Evolutionary conservation across 164 flowering plant genomes (phyloP).

Genomic region (Vitis cinerea): DNA sequence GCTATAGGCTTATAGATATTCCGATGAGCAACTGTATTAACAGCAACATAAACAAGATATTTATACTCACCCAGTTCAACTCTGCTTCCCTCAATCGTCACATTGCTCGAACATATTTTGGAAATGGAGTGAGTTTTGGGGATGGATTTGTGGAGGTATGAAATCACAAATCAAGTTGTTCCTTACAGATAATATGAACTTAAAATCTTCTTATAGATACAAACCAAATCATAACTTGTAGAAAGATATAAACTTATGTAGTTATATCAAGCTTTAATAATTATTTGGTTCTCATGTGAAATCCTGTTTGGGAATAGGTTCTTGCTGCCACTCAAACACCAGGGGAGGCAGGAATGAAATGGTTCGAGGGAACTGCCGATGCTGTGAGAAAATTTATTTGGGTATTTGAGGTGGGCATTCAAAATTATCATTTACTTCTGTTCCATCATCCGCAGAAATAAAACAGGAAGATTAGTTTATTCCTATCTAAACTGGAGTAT

Average conservation of each 20-base stretch:
- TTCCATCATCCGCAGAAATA: neutral
- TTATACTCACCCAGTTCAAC: conserved; percentile 86
- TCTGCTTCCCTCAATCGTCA: conserved; percentile 91
- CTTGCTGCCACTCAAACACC: conserved; percentile 93
- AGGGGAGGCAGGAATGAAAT: conserved; percentile 82
- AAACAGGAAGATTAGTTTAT: neutral
- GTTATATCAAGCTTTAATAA: too few relatives aligned
- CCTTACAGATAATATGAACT: too few relatives aligned
- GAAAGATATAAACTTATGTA: too few relatives aligned
- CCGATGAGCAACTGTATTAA: conserved; percentile 99
- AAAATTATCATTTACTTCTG: neutral
- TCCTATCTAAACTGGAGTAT: neutral
- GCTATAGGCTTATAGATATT: conserved; percentile 90
- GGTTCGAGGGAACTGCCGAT: conserved; percentile 96
- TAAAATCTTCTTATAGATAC: too few relatives aligned
- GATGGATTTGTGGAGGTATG: conserved; percentile 95
- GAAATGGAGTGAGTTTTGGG: conserved; percentile 82
- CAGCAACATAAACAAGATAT: conserved; percentile 89
- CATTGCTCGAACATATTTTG: conserved; percentile 74
- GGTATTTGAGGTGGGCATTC: conserved; percentile 72
- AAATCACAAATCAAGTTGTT: neutral
- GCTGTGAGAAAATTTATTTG: conserved; percentile 81
- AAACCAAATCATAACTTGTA: neutral
- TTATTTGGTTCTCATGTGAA: neutral
- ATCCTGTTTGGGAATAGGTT: conserved; percentile 40